Evolutionary conservation across 2,329 filamentous ascomycete species (phyloP).

Genomic region (Pseudogymnoascus sp.): DNA sequence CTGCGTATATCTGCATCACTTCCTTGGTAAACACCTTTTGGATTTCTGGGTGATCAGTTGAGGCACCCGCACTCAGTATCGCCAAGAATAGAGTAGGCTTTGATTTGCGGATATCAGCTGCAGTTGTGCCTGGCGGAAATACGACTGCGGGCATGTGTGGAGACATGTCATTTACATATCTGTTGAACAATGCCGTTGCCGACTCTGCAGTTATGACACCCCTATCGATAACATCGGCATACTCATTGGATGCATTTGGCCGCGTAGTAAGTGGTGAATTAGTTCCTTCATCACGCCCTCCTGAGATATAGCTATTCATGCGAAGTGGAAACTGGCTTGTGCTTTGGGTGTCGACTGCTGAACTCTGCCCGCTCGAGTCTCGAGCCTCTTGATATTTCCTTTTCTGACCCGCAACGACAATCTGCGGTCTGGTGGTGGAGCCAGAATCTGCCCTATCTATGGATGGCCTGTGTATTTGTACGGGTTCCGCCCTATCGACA

Average conservation of each 20-base stretch:
- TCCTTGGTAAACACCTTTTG: conserved; percentile 39
- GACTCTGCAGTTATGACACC: conserved; percentile 49
- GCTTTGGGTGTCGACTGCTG: neutral
- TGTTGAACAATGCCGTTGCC: conserved; percentile 47
- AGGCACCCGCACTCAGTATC: conserved; percentile 54
- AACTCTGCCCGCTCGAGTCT: conserved; percentile 11
- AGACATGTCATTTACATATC: conserved; percentile 53
- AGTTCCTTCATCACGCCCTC: neutral
- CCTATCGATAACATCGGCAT: conserved; percentile 44
- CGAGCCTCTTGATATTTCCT: conserved; percentile 26
- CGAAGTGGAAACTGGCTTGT: neutral
- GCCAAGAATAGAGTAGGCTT: conserved; percentile 64
- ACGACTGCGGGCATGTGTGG: conserved; percentile 55
- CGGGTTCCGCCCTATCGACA: conserved; percentile 17
- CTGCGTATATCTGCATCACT: conserved; percentile 40
- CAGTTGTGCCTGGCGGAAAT: conserved; percentile 46
- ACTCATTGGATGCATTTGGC: conserved; percentile 22
- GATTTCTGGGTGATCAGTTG: conserved; percentile 41
- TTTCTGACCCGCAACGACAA: conserved; percentile 29
- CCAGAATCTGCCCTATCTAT: neutral
- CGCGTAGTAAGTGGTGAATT: neutral
- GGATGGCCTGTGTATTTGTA: neutral
- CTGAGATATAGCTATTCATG: neutral
- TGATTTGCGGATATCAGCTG: conserved; percentile 45
- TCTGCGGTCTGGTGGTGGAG: conserved; percentile 17